phyloP scores from a whole-genome alignment of 75 land plant genomes.

The Pinus taeda region DNA sequence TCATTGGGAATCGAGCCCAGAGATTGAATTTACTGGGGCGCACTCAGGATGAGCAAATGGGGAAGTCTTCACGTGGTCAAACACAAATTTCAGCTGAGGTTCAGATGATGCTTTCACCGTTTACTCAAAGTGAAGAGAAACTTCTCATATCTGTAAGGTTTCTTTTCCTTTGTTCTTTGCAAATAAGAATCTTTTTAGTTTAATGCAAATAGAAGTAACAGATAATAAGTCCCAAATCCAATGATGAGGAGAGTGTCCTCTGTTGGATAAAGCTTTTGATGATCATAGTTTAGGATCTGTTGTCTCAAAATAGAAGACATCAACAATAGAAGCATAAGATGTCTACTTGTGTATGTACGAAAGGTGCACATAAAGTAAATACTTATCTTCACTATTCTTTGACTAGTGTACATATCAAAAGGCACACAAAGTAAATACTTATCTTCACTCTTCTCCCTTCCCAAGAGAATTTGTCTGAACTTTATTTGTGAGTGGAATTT shows the following conservation, averaged over 20 bases:
- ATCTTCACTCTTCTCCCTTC: neutral
- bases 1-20: slow-evolving; percentile 50
- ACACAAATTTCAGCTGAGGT: slow-evolving; percentile 54
- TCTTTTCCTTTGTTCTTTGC: slow-evolving; percentile 4
- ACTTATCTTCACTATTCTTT: neutral
- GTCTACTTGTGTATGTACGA: neutral
- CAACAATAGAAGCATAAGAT: neutral
- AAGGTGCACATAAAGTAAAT: neutral
- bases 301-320: neutral
- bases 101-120: slow-evolving; percentile 56
- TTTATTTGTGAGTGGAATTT: neutral
- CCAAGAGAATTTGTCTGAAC: neutral
- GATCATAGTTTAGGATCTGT: neutral
- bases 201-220: too few species aligned
- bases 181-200: neutral
- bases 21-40: slow-evolving; percentile 36
- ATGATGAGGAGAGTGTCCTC: neutral
- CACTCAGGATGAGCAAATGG: slow-evolving; percentile 24
- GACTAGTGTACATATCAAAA: neutral
- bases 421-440: neutral
- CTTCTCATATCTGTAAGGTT: slow-evolving; percentile 67
- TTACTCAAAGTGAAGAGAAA: slow-evolving; percentile 56
- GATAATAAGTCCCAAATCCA: neutral
- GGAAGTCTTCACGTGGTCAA: slow-evolving; percentile 32
- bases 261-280: neutral